These are phyloP conservation scores for Chimonanthus salicifolius DNA, from an alignment of 164 flowering plant species.

Conservation along the genomic window DNA sequence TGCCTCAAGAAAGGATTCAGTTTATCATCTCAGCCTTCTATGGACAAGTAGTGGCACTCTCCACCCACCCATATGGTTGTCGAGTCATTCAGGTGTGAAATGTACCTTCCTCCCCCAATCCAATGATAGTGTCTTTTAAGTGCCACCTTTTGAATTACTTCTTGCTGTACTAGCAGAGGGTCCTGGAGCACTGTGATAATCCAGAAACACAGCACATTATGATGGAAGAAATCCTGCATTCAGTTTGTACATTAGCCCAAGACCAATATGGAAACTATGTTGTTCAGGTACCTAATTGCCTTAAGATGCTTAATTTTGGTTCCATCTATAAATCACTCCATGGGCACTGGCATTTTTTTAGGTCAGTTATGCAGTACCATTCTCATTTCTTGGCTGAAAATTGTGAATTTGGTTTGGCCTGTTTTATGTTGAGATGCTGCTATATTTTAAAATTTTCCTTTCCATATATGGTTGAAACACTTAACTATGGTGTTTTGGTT, in stretches of 20 bases:
- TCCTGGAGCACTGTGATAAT: slow-evolving; percentile 80
- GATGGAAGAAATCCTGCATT: slow-evolving; percentile 83
- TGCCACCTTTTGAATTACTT: slow-evolving; percentile 3
- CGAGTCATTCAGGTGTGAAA: slow-evolving; percentile 85
- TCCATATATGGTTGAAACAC: neutral
- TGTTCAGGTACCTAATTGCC: slow-evolving; percentile 58
- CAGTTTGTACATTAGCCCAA: slow-evolving; percentile 70
- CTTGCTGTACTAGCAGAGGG: slow-evolving; percentile 50
- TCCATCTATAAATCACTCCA: neutral
- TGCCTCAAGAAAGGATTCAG: slow-evolving; percentile 78
- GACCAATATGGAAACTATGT: slow-evolving; percentile 98
- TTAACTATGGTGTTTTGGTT: slow-evolving; percentile 1
- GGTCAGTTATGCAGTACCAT: neutral
- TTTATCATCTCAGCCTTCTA: slow-evolving; percentile 73
- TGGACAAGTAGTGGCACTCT: slow-evolving; percentile 77
- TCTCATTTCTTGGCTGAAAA: neutral
- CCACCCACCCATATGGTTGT: slow-evolving; percentile 92
- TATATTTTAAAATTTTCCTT: neutral
- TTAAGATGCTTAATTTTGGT: neutral
- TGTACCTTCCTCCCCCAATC: neutral
- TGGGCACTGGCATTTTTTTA: neutral
- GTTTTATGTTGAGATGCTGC: neutral
- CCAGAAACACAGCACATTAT: slow-evolving; percentile 52
- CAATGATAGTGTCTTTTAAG: neutral
- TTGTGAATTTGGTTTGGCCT: neutral